Base-by-base conservation (phyloP, 306 rosid species). In the Dalbergia cultrata region DNA sequence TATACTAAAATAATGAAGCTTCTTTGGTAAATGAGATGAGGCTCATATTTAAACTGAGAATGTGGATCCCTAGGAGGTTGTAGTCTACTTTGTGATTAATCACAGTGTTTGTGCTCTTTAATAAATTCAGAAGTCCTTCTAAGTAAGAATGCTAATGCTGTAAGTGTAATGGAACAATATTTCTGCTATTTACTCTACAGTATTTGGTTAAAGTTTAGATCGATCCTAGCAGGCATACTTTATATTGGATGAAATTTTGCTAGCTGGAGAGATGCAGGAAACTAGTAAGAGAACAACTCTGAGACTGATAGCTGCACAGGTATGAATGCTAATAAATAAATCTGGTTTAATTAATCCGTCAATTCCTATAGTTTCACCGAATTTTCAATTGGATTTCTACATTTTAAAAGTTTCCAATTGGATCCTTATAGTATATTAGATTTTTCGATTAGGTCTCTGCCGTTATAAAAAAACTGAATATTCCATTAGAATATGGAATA, bases 211-310 rank as follows among this genome's bases (percentile, higher is more conserved):
- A 77, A 12, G 26, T 71, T 75, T 19, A 31, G 58, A 31, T 41
- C 75, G 18, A 80, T 85, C 67, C 31, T 86, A 70, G 70, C 74
- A 92, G 97, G 97, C 97, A 70, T 90, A 94, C 76, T 94, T 86
- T 75, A 87, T 94, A 71, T 84, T 92, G 87, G 97, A 94, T 66
- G 97, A 94, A 81, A 77, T 91, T 86, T 76, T 94, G 85, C 90
- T 90, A 1, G 97, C 95, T 34, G 97, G 97, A 47, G 92, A 87
- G 13, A 84, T 92, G 80, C 97, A 92, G 66, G 98, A 94, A 80
- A 87, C 97, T 7, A 94, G 98, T 91, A 94, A 91, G 87, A 94
- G 93, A 91, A 84, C 91, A 9, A 79, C 82, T 72, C 88, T 93
- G 2, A 88, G 97, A 77, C 67, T 91, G 75, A 87, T 92, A 83